phyloP scores from a whole-genome alignment of 257 asterid genomes.

The Nicotiana undulata region DNA sequence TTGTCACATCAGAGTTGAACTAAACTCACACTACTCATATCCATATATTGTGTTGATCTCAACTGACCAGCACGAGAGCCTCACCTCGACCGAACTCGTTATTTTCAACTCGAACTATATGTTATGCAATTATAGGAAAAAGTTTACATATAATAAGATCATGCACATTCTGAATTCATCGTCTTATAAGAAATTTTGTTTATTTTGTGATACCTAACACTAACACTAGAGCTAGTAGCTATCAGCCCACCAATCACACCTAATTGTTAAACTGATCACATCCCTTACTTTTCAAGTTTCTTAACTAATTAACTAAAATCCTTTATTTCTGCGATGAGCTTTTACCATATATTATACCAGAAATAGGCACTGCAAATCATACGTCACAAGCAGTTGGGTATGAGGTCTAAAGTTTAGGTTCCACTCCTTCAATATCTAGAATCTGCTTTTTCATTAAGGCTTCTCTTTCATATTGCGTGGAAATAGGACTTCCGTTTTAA shows the following conservation, averaged over 20 bases:
- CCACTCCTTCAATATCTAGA: not conserved
- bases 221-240: conserved; percentile 11
- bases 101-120: not conserved
- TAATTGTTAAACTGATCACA: conserved; percentile 26
- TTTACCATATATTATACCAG: conserved; percentile 7
- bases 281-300: conserved; percentile 23
- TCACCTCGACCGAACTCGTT: not conserved
- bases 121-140: too few relatives aligned
- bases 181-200: not conserved
- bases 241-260: conserved; percentile 35
- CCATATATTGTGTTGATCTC: not conserved
- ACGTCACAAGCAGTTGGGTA: conserved; percentile 22
- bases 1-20: not conserved
- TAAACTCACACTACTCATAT: not conserved
- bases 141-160: not conserved
- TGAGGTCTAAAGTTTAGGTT: conserved; percentile 6
- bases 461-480: not conserved
- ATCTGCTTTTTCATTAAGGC: not conserved
- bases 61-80: not conserved
- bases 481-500: not conserved
- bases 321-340: not conserved
- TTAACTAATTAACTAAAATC: conserved; percentile 25
- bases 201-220: not conserved
- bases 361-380: conserved; percentile 16
- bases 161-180: too few relatives aligned